phyloP scores from a whole-genome alignment of 805 yeast genomes.

The Ascoidea asiatica region DNA sequence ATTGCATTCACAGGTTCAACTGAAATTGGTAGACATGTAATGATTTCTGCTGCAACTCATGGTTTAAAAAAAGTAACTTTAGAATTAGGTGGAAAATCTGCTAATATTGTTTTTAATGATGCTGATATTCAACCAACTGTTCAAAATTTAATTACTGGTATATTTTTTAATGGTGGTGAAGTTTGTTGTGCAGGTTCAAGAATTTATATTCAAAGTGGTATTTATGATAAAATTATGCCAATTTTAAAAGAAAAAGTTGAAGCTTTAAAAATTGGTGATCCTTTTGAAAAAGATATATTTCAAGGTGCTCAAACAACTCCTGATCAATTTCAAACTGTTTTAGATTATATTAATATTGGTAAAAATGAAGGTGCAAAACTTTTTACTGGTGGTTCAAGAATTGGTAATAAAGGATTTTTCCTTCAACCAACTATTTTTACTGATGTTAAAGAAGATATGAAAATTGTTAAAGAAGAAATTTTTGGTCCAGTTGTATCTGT shows the following conservation, averaged over 20 bases:
- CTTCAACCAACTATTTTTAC: constrained; percentile 50
- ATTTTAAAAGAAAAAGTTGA: constrained; percentile 38
- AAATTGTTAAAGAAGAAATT: constrained; percentile 47
- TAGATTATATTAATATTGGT: constrained; percentile 44
- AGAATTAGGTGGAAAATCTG: constrained; percentile 61
- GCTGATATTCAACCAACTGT: constrained; percentile 36
- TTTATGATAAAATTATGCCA: constrained; percentile 37
- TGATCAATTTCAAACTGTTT: constrained; percentile 43
- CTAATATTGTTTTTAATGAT: constrained; percentile 50
- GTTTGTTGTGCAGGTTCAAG: constrained; percentile 63
- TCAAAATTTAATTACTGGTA: constrained; percentile 38
- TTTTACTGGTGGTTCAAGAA: constrained; percentile 47
- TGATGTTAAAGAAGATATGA: constrained; percentile 36
- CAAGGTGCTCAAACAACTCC: constrained; percentile 59
- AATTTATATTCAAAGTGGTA: constrained; percentile 45
- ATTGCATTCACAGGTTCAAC: constrained; percentile 63
- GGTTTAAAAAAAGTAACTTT: constrained; percentile 54
- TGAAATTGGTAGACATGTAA: constrained; percentile 44
- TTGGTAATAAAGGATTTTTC: constrained; percentile 44
- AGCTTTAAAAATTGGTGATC: constrained; percentile 44
- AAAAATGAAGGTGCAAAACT: constrained; percentile 43
- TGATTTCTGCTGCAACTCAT: constrained; percentile 46
- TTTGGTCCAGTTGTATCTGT: constrained; percentile 57
- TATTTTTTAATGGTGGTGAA: constrained; percentile 58
- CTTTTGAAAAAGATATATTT: constrained; percentile 40